Percentiles rank a stretch among this genome's conserved stretches.
These are phyloP conservation scores for Arthrobotrys iridis DNA, from an alignment of 2,329 filamentous ascomycete genomes.

Conservation along the genomic window DNA sequence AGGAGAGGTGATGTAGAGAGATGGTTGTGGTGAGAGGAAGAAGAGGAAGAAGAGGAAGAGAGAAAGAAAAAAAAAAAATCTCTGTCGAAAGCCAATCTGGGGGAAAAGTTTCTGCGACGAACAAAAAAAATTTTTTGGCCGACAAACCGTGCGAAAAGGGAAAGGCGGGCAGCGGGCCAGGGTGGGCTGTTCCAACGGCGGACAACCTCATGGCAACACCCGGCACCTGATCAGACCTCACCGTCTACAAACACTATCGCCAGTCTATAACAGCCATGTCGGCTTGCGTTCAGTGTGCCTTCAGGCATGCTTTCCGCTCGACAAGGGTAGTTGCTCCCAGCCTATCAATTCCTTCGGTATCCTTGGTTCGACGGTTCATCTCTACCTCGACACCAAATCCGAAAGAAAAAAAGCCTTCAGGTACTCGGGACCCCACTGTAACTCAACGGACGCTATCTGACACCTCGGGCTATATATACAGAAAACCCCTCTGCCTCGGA, in stretches of 20 bases:
- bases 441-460: constrained; percentile 1
- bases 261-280: constrained; percentile 19
- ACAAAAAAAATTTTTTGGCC: constrained; percentile 45
- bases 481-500: not conserved
- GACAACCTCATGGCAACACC: constrained; percentile 37
- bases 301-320: constrained; percentile 34
- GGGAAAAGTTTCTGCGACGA: constrained; percentile 33
- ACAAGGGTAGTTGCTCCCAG: not conserved
- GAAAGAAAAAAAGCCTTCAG: constrained; percentile 25
- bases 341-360: not conserved
- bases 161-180: constrained; percentile 25
- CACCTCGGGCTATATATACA: not conserved
- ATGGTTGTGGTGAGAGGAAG: constrained; percentile 4
- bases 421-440: not conserved
- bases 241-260: not conserved
- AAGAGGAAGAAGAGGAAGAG: not conserved
- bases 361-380: constrained; percentile 11
- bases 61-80: constrained; percentile 34
- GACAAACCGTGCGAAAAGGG: constrained; percentile 45
- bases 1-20: constrained; percentile 7
- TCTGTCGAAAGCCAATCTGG: constrained; percentile 9
- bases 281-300: constrained; percentile 34
- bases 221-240: not conserved
- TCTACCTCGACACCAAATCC: constrained; percentile 13
- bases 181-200: constrained; percentile 20